Conservation (phyloP, 1,284 basidiomycete genomes). For the Malassezia furfur region DNA sequence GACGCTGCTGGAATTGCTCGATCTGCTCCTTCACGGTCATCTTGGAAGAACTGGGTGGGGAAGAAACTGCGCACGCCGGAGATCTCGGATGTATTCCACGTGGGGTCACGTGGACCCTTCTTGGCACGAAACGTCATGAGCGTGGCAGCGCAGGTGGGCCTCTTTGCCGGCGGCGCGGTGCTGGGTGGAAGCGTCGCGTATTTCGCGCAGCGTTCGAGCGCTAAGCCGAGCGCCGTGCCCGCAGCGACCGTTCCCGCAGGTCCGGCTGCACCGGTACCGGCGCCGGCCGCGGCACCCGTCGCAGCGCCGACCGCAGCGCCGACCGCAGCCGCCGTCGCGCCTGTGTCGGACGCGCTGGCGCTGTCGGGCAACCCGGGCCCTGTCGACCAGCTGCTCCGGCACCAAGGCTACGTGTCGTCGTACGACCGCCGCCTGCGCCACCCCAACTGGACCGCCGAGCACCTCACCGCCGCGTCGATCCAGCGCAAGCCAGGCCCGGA, state of each 20-base stretch:
- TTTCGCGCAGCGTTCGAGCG: background rate
- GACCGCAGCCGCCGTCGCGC: slow-evolving; percentile 27
- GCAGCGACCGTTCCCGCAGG: slow-evolving; percentile 54
- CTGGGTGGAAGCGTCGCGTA: slow-evolving; percentile 55
- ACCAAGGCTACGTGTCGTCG: slow-evolving; percentile 73
- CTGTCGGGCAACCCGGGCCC: slow-evolving; percentile 57
- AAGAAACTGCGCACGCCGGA: too few species aligned
- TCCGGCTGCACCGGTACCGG: slow-evolving; percentile 54
- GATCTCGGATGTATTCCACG: background rate
- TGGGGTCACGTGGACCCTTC: background rate
- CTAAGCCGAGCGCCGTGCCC: background rate
- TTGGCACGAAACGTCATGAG: slow-evolving; percentile 62
- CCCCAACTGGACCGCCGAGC: slow-evolving; percentile 91
- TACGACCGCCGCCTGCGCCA: slow-evolving; percentile 85
- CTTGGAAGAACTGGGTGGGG: background rate
- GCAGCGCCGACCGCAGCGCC: background rate
- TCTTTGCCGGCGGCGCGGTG: slow-evolving; percentile 61
- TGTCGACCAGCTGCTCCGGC: slow-evolving; percentile 65
- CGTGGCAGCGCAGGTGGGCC: slow-evolving; percentile 77
- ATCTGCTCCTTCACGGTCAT: slow-evolving; percentile 13
- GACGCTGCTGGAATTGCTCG: slow-evolving; percentile 10
- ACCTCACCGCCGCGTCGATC: slow-evolving; percentile 63
- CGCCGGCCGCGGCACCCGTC: background rate
- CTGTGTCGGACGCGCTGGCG: slow-evolving; percentile 11
- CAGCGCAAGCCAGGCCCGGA: slow-evolving; percentile 39